Evolutionary conservation across 208 protist genomes (phyloP).

Genomic region (Leishmania mexicana): DNA sequence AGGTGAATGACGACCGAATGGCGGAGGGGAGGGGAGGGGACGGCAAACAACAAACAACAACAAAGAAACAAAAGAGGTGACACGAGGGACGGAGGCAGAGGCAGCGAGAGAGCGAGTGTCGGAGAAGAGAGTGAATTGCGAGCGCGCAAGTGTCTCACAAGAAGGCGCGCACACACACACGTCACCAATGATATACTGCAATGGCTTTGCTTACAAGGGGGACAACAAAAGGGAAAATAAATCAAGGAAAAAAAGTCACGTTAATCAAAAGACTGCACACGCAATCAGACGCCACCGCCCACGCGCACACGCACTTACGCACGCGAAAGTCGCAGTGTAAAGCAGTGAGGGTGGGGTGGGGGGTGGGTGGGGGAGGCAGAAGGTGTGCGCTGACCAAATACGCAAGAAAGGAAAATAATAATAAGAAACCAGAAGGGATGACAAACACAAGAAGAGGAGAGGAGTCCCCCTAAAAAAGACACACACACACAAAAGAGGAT

Average conservation of each 20-base stretch:
- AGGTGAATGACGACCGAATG: background rate
- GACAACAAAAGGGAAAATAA: background rate
- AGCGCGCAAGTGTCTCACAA: background rate
- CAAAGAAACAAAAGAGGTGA: background rate
- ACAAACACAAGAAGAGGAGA: background rate
- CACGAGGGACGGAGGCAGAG: background rate
- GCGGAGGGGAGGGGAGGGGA: background rate
- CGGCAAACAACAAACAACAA: background rate
- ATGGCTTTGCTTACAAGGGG: background rate
- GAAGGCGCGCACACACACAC: background rate
- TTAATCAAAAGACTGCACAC: background rate
- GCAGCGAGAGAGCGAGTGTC: background rate
- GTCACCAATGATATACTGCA: constrained; percentile 2
- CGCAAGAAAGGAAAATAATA: background rate
- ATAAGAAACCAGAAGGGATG: background rate
- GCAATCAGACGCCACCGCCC: background rate
- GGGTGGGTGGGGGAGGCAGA: background rate
- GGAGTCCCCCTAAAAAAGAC: background rate
- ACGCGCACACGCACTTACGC: background rate
- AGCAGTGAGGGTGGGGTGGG: background rate
- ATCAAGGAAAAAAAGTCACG: background rate
- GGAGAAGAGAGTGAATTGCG: background rate
- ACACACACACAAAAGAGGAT: background rate
- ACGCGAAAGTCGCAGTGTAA: background rate
- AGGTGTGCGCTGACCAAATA: background rate